Evolutionary conservation across 805 yeast species (phyloP), one percentile per base, ranked within the genome.

Genomic region (Kodamaea jinghongensis): DNA sequence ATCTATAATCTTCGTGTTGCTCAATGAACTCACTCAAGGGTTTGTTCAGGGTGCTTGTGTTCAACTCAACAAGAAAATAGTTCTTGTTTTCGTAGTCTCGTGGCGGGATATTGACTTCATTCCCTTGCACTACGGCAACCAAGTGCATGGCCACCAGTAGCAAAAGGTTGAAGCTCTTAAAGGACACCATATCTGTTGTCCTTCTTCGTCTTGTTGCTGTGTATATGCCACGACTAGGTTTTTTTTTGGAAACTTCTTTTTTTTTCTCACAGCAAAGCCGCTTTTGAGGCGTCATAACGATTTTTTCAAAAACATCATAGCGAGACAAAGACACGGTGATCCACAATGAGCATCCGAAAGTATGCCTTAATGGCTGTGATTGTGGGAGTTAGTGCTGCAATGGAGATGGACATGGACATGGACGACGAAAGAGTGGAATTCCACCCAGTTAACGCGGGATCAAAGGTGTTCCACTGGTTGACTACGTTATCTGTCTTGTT

Each of bases 391-490:
- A n/a, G n/a, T n/a, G 23, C 23, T 8, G 23, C 8, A 8, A 8
- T 20, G 23, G 36, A 31, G 30, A 34, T 37, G 46, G 50, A 38
- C 14, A 52, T 54, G 58, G 61, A 51, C 30, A 58, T 56, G 64
- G 59, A 57, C 31, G 34, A 22, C 17, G 61, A 51, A 7, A 50
- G 51, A 6, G 52, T 49, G 16, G 71, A 65, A 44, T 68, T 65
- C 57, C 73, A 69, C 39, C 73, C 74, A 2, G 56, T 67, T 7
- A 64, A 75, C 41, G 76, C 80, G 6, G 70, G 65, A 2, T 63
- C 79, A 6, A 79, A 78, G 50, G 63, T 83, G 0, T 69, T 80
- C 54, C 91, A 84, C 52, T 84, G 88, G 88, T 53, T 83, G 13
- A 33, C 70, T 14, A 63, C 86, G 0, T 38, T 81, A 14, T 45